These are phyloP conservation scores for Erodium maritimum DNA, from an alignment of 345 rosid genomes.

Conservation along the genomic window DNA sequence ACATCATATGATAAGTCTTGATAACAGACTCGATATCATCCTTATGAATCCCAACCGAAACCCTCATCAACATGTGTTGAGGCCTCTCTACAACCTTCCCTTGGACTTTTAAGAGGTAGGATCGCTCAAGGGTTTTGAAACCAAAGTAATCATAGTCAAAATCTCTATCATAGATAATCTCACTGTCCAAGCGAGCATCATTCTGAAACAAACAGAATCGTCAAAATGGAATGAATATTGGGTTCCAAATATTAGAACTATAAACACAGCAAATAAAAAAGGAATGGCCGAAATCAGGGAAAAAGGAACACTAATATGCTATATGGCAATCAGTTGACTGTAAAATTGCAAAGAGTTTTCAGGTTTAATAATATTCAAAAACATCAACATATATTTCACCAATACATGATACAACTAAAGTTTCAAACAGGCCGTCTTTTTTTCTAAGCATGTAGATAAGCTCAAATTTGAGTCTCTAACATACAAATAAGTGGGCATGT, in stretches of 20 bases:
- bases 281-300: neutral
- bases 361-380: too few relatives aligned
- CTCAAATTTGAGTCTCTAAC: neutral
- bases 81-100: slow-evolving; percentile 84
- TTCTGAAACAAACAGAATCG: slow-evolving; percentile 31
- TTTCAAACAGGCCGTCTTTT: too few relatives aligned
- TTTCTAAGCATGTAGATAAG: too few relatives aligned
- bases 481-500: neutral
- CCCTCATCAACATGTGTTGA: slow-evolving; percentile 95
- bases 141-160: slow-evolving; percentile 93
- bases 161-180: slow-evolving; percentile 81
- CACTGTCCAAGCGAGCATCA: slow-evolving; percentile 74
- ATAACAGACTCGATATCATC: slow-evolving; percentile 62
- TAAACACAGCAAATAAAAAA: too few relatives aligned
- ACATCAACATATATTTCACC: too few relatives aligned
- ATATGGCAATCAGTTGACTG: neutral
- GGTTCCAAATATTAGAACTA: too few relatives aligned
- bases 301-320: neutral
- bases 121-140: slow-evolving; percentile 85
- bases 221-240: neutral
- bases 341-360: neutral
- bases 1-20: slow-evolving; percentile 80
- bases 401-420: too few relatives aligned
- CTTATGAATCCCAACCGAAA: slow-evolving; percentile 81
- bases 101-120: slow-evolving; percentile 77